Base-by-base conservation (phyloP, 805 yeast genomes). In the Pichia cabralensis region DNA sequence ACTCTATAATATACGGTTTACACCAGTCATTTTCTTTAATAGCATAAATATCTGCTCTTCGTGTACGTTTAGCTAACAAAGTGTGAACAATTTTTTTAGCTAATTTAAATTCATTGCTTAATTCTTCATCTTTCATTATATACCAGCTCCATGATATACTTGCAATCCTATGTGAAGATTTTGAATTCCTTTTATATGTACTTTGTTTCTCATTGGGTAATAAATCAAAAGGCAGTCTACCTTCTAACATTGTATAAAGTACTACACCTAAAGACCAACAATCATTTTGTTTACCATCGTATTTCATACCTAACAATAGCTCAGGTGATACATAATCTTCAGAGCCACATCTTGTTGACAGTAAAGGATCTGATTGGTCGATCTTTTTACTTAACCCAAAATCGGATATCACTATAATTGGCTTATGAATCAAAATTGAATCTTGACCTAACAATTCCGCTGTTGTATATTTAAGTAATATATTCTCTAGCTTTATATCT, bases 251-350 rank as follows among this genome's bases (percentile, higher is more conserved):
- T 1, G 94, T 74, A 50, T 86, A 92, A 1, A 88, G 58, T n/a
- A 88, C 62, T 3, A 92, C 97, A 3, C 98, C 98, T 8, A 88
- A 56, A 2, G 96, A 84, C 99, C 99, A 92, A 14, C 88, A 65
- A 55, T 92, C 99, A 31, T 92, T 80, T 43, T 83, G 75, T 34
- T 81, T 70, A 10, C 99, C 99, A 49, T 89, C 89, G 51, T 92
- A 92, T 6, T 85, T 80, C 36, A 83, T 65, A 1, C 97, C 97
- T 74, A 92, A 73, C 25, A 92, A 61, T 17, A 92, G 60, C 51
- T 92, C 99, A 0, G 98, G 99, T 0, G 96, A 80, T 6, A 92
- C 95, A 49, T 92, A 92, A 53, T 92, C 98, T 43, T 84, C 96
- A 1, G 95, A 83, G 0, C 99, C 98, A 56, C 98, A 92, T 41